Evolutionary conservation across 768 basidiomycete species (phyloP), one percentile per base, ranked within the genome.

Genomic region (Suillus occidentalis): DNA sequence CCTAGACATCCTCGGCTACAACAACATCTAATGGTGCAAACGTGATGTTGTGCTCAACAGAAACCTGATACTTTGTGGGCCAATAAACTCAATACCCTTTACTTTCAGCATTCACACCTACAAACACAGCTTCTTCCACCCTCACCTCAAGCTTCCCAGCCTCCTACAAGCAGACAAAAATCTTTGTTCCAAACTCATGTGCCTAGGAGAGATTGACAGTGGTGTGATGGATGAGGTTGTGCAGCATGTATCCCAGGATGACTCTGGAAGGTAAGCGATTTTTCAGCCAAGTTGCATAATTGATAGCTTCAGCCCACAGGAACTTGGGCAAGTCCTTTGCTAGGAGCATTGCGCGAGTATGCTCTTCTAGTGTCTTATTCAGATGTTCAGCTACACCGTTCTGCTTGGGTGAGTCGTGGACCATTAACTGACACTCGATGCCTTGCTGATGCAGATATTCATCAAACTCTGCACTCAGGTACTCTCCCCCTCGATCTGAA

Each of bases 71-170:
- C 3, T 43, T n/a, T n/a, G n/a, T n/a, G 18, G 0, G 7, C 42
- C 76, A 79, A 63, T 79, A 80, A 22, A 80, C 70, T 0, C 72
- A 67, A 40, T 72, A 71, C 1, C 75, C 77, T 36, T 74, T 76
- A 66, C 74, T 77, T 31, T 75, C 66, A 3, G 70, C 65, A 66
- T 79, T 75, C 65, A 76, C 76, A 0, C 80, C 77, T 20, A 81
- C 67, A 69, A 75, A 81, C 7, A 66, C 61, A 0, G 73, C 77
- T 22, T 73, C 69, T 12, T 69, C 63, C 3, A 68, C 71, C 39
- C 68, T 50, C 5, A 66, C 62, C 5, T 72, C 75, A 0, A 79
- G 61, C 63, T 79, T 79, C 6, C 58, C 13, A 43, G 60, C 64
- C 6, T 62, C 64, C 6, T n/a, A n/a, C n/a, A n/a, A 58, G 53